Evolutionary conservation across 2,329 filamentous ascomycete genomes (phyloP).

Genomic region (Grosmannia clavigera): DNA sequence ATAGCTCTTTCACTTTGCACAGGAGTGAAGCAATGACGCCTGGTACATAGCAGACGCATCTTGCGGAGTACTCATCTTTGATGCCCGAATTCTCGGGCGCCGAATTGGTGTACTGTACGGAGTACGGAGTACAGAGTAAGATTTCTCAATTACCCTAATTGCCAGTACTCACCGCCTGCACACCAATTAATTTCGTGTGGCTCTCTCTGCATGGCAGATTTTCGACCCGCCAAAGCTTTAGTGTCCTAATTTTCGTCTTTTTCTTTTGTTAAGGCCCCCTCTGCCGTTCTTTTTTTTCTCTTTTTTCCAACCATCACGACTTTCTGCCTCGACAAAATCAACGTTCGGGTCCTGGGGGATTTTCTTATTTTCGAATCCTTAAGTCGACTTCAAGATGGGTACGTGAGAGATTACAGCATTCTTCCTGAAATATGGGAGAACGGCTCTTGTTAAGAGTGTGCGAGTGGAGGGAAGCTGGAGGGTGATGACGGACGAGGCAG

Average conservation of each 20-base stretch:
- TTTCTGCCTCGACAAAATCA: constrained; percentile 13
- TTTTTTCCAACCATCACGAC: constrained; percentile 23
- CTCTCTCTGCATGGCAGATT: neutral
- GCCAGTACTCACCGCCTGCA: constrained; percentile 29
- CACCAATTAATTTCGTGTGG: constrained; percentile 13
- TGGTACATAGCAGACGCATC: neutral
- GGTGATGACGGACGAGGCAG: neutral
- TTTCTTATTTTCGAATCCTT: neutral
- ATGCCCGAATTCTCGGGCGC: no score
- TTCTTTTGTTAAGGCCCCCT: neutral
- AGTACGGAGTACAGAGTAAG: no score
- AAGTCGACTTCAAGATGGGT: constrained; percentile 46
- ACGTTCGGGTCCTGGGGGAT: constrained; percentile 7
- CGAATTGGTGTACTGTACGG: no score
- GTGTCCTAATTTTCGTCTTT: neutral
- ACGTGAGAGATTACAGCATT: constrained; percentile 29
- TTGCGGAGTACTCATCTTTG: neutral
- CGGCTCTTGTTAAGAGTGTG: constrained; percentile 11
- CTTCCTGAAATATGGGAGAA: neutral
- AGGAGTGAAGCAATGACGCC: neutral
- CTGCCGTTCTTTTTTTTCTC: constrained; percentile 9
- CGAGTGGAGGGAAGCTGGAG: constrained; percentile 11
- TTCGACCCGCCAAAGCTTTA: constrained; percentile 2
- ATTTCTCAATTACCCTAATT: constrained; percentile 27
- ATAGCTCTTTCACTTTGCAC: neutral